A percentile compares a stretch with the other conserved stretches of the same genome.
Conservation (phyloP, 345 rosid species). For the Anacardium occidentale region DNA sequence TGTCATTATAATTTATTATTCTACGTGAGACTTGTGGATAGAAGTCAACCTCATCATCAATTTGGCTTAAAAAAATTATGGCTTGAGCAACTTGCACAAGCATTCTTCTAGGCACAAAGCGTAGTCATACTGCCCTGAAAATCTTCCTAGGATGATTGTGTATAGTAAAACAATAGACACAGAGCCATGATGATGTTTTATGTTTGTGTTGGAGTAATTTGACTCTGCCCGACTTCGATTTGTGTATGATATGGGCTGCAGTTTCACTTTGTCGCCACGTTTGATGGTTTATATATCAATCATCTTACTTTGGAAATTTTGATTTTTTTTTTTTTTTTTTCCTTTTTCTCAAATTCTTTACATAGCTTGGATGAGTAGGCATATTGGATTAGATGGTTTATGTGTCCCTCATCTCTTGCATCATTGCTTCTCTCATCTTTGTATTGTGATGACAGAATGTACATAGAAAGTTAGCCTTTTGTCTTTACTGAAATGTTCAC, state of each 20-base stretch:
- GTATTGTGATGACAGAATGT: too few relatives aligned
- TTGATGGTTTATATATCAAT: too few relatives aligned
- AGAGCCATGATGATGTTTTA: neutral
- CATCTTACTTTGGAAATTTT: too few relatives aligned
- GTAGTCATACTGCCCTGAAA: neutral
- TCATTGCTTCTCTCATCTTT: too few relatives aligned
- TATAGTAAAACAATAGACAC: slow-evolving; percentile 3
- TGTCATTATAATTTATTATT: slow-evolving; percentile 11
- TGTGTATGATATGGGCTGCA: slow-evolving; percentile 16
- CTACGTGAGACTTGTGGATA: slow-evolving; percentile 4
- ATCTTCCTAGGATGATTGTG: neutral
- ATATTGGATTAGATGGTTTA: too few relatives aligned
- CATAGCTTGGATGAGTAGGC: neutral
- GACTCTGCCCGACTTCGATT: neutral
- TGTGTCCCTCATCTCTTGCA: too few relatives aligned
- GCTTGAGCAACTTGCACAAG: neutral
- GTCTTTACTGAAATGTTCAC: too few relatives aligned
- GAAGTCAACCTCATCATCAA: slow-evolving; percentile 15
- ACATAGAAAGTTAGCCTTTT: too few relatives aligned
- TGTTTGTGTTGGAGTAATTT: slow-evolving; percentile 16
- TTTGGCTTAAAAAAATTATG: slow-evolving; percentile 6
- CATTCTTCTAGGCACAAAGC: neutral
- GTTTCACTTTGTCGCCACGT: neutral
- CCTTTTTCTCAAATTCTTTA: too few relatives aligned
- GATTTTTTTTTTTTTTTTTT: too few relatives aligned